These are phyloP conservation scores for Cochlearia excelsa DNA, from an alignment of 345 rosid species.

Conservation along the genomic window DNA sequence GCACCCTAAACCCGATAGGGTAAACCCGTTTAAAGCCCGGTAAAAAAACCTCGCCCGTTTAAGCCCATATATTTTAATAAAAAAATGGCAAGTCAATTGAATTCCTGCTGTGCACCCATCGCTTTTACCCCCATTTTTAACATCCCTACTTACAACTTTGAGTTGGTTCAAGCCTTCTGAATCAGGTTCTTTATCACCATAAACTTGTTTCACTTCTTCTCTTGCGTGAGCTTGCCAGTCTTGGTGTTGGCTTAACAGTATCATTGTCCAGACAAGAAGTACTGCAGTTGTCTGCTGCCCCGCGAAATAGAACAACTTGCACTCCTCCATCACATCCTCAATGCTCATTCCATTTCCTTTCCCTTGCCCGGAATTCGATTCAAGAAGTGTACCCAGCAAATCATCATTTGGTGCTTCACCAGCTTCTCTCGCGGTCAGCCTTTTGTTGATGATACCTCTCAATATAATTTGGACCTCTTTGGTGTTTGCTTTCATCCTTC, in stretches of 20 bases:
- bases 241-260: too few relatives aligned
- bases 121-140: background rate
- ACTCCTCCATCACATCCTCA: conserved; percentile 57
- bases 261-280: too few relatives aligned
- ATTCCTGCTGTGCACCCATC: background rate
- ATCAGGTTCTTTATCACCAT: conserved; percentile 40
- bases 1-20: too few relatives aligned
- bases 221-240: conserved; percentile 61
- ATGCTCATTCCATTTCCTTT: conserved; percentile 37
- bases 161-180: conserved; percentile 39
- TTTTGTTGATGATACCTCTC: conserved; percentile 30
- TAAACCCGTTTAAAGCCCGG: too few relatives aligned
- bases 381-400: conserved; percentile 41
- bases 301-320: conserved; percentile 59
- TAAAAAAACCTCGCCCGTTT: too few relatives aligned
- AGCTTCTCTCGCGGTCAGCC: conserved; percentile 33
- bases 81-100: too few relatives aligned
- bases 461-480: conserved; percentile 28
- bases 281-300: conserved; percentile 62
- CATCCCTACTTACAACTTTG: conserved; percentile 55
- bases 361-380: conserved; percentile 31
- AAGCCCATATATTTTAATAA: too few relatives aligned
- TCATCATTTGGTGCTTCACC: conserved; percentile 37
- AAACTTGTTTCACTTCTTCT: conserved; percentile 52
- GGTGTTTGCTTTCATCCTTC: conserved; percentile 28